Base-by-base conservation (phyloP, 305 asterid genomes). In the Fraxinus greggii region DNA sequence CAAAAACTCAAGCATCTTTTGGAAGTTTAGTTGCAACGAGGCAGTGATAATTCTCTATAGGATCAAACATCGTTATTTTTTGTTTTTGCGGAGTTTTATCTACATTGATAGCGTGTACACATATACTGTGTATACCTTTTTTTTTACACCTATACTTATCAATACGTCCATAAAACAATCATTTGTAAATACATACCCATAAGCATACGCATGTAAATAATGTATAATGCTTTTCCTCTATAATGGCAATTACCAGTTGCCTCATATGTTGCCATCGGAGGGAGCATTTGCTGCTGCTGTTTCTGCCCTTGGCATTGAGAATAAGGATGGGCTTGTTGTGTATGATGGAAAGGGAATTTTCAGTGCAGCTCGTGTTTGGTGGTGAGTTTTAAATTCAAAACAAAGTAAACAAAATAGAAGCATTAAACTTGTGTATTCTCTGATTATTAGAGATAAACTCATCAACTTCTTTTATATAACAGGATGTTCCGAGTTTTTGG, bases 401-500 rank as follows among this genome's bases (percentile, higher is more conserved):
- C 36, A 12, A 67, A 67, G 36, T 12, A 67, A 63, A 67, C 74
- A 67, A 67, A 24, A 10, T 67, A 24, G 74, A 67, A 67, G 74
- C 67, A 38, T 32, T 72, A 65, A 70, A 5, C 75, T 75, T 75
- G 31, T 31, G 77, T 24, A 33, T 51, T 15, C 21, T 51, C 45
- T 67, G 21, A 48, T 54, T 29, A 35, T 67, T 78, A 61, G 72
- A 29, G 40, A 79, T 40, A 28, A 73, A 45, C 79, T 31, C 38
- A 80, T 76, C 77, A 59, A 61, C 45, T 74, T 54, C 51, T 76
- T 78, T 59, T 56, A 29, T 29, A 15, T 74, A 56, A 87, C 89
- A 95, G 98, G 99, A 95, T 95, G 99, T 94, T 95, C 88, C 83
- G 98, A 83, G 97, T 95, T 82, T 95, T 93, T 79, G 99, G 99